Percentiles rank a stretch among this genome's conserved stretches.
Conservation (phyloP, 2,329 filamentous ascomycete species). For the Penicillium sp. region DNA sequence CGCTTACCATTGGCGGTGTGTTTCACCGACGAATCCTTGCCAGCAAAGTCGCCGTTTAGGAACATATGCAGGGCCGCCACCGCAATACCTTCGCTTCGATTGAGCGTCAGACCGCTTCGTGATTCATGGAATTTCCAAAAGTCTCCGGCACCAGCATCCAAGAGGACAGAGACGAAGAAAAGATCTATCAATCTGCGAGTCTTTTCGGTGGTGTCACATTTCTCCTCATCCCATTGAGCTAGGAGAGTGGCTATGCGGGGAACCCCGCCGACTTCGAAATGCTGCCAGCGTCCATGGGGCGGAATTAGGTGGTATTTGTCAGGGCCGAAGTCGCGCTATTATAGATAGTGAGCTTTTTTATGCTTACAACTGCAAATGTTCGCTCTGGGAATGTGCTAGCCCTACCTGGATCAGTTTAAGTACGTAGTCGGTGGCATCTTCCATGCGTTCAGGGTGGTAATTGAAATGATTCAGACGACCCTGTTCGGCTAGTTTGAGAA, state of each 20-base stretch:
- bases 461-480: conserved; percentile 45
- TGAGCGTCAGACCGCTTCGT: conserved; percentile 28
- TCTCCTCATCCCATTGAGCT: conserved; percentile 45
- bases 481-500: conserved; percentile 38
- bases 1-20: conserved; percentile 38
- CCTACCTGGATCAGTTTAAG: conserved; percentile 44
- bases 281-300: conserved; percentile 60
- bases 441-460: conserved; percentile 41
- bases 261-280: conserved; percentile 58
- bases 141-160: conserved; percentile 57
- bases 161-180: conserved; percentile 60
- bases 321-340: conserved; percentile 52
- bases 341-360: background rate
- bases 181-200: conserved; percentile 58
- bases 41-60: conserved; percentile 41
- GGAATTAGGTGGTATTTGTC: conserved; percentile 50
- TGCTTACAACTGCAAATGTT: background rate
- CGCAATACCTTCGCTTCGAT: conserved; percentile 52
- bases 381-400: background rate
- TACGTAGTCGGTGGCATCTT: conserved; percentile 45
- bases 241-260: conserved; percentile 50
- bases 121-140: conserved; percentile 49
- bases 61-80: conserved; percentile 55
- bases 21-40: conserved; percentile 11
- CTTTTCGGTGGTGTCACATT: conserved; percentile 46